Percentiles rank a stretch among this genome's conserved stretches.
Conservation (phyloP, 2,329 filamentous ascomycete genomes). For the Fusarium sp. region DNA sequence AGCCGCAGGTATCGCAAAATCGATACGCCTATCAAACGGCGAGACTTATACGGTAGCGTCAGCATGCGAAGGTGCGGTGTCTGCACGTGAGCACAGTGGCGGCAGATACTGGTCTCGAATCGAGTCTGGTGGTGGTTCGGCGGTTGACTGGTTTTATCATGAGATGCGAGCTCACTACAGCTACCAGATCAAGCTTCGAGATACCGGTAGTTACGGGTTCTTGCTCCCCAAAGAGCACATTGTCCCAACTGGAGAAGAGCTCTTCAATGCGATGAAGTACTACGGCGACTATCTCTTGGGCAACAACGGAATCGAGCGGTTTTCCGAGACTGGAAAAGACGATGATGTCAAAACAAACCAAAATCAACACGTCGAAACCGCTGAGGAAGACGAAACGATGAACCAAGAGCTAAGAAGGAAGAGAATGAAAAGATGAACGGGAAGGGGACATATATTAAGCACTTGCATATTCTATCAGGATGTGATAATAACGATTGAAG, state of each 20-base stretch:
- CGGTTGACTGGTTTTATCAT: constrained; percentile 96
- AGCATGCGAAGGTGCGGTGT: constrained; percentile 84
- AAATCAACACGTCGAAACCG: background rate
- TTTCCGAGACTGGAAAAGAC: constrained; percentile 42
- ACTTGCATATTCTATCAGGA: constrained; percentile 15
- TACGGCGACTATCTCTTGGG: constrained; percentile 83
- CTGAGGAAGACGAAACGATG: constrained; percentile 27
- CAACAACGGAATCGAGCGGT: constrained; percentile 72
- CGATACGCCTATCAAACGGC: constrained; percentile 83
- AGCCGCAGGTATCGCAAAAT: constrained; percentile 86
- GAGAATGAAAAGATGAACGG: constrained; percentile 44
- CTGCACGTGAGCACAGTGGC: constrained; percentile 40
- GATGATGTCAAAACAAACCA: constrained; percentile 28
- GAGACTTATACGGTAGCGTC: constrained; percentile 82
- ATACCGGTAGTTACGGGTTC: constrained; percentile 95
- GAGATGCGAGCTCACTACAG: constrained; percentile 84
- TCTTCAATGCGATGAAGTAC: constrained; percentile 84
- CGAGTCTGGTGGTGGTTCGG: constrained; percentile 83
- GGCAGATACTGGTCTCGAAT: constrained; percentile 59
- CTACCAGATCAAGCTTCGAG: constrained; percentile 93
- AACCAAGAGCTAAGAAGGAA: constrained; percentile 50
- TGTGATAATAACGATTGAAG: constrained; percentile 27
- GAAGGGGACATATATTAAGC: constrained; percentile 1
- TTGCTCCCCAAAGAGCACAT: constrained; percentile 88
- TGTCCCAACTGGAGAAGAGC: constrained; percentile 87